Conservation (phyloP, 176 grass and related monocot species). For the Melocanna baccifera region DNA sequence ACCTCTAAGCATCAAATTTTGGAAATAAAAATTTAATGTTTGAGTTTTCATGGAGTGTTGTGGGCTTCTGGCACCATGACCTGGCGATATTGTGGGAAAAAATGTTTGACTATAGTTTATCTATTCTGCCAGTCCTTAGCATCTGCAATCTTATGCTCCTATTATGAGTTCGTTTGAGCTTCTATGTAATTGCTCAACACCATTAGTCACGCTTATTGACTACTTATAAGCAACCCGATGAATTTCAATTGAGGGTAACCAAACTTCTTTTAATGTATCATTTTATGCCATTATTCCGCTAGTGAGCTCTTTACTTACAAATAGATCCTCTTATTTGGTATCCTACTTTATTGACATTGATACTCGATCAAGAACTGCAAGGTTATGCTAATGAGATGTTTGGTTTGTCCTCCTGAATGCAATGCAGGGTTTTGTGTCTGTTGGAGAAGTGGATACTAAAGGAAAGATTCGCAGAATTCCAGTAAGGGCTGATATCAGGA, state of each 20-base stretch:
- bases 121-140: not conserved
- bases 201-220: not conserved
- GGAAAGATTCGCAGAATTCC: constrained; percentile 66
- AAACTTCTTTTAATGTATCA: not conserved
- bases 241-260: not conserved
- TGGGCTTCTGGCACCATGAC: not conserved
- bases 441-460: constrained; percentile 83
- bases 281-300: not conserved
- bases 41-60: constrained; percentile 5
- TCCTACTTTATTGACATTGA: constrained; percentile 4
- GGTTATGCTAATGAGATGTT: constrained; percentile 18
- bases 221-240: not conserved
- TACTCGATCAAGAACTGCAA: constrained; percentile 7
- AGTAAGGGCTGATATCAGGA: constrained; percentile 79
- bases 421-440: constrained; percentile 61
- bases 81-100: not conserved
- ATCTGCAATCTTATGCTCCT: constrained; percentile 16
- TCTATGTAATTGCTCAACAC: not conserved
- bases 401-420: constrained; percentile 22
- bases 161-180: not conserved
- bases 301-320: not conserved
- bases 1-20: not conserved
- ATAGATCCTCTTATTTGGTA: not conserved
- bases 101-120: constrained; percentile 2
- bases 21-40: not conserved